A percentile compares a stretch with the other conserved stretches of the same genome.
Evolutionary conservation across 306 rosid species (phyloP).

Genomic region (Acacia acuminata): DNA sequence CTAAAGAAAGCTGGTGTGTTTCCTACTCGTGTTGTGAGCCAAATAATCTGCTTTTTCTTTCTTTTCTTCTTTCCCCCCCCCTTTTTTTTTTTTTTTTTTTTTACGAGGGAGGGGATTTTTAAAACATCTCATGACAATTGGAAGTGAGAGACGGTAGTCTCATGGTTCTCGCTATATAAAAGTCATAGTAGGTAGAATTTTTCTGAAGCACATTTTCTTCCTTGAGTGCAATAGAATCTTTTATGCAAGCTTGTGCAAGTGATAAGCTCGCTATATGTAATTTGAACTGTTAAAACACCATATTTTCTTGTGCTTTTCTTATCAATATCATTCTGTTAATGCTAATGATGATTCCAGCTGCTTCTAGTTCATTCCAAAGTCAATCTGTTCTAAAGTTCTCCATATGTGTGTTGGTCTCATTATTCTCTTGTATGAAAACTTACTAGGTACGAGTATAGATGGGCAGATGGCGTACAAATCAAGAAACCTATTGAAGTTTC

Average conservation of each 20-base stretch:
- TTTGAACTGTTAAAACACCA: slow-evolving; percentile 14
- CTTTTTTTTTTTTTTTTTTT: not conserved
- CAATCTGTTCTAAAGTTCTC: not conserved
- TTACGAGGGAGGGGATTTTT: not conserved
- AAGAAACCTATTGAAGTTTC: slow-evolving; percentile 99
- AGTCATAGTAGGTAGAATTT: not conserved
- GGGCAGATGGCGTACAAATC: slow-evolving; percentile 99
- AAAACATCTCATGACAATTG: not conserved
- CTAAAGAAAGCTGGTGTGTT: not conserved
- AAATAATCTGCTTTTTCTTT: not conserved
- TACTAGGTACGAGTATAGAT: slow-evolving; percentile 90
- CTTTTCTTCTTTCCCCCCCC: too few relatives aligned
- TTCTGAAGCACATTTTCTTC: not conserved
- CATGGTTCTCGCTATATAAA: not conserved
- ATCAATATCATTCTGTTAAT: slow-evolving; percentile 12
- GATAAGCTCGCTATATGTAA: not conserved
- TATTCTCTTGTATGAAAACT: slow-evolving; percentile 29
- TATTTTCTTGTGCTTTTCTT: slow-evolving; percentile 2
- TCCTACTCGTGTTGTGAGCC: not conserved
- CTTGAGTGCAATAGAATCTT: not conserved
- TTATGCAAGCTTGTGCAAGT: not conserved
- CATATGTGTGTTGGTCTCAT: slow-evolving; percentile 17
- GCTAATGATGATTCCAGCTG: slow-evolving; percentile 5
- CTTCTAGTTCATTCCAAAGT: slow-evolving; percentile 15
- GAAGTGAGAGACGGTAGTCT: not conserved